Percentiles rank a stretch among this genome's conserved stretches.
Conservation (phyloP, 345 rosid genomes). For the Psidium guajava region DNA sequence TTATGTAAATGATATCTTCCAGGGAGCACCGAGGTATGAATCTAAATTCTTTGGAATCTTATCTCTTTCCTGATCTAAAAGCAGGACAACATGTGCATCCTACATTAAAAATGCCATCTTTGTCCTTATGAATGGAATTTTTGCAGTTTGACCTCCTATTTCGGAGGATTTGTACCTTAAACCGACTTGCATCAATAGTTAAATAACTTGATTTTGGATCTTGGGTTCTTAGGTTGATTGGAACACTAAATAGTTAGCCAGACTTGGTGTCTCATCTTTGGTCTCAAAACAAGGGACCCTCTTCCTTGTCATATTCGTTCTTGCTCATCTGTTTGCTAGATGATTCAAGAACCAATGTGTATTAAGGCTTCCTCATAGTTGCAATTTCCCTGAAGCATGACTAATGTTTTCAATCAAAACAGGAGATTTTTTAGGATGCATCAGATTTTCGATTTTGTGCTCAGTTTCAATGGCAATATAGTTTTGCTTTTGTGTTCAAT, state of each 20-base stretch:
- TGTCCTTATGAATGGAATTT: not conserved
- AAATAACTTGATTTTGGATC: not conserved
- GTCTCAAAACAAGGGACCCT: not conserved
- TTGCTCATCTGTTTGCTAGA: not conserved
- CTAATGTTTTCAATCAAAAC: not conserved
- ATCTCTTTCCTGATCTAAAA: not conserved
- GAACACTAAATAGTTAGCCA: not conserved
- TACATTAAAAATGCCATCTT: not conserved
- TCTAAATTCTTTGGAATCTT: not conserved
- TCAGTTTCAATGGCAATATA: not conserved
- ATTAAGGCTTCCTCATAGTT: not conserved
- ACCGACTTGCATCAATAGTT: not conserved
- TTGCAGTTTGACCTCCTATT: not conserved
- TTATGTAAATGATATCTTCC: not conserved
- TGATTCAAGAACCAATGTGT: not conserved
- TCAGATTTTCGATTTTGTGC: not conserved
- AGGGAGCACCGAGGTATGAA: not conserved
- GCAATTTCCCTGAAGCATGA: not conserved
- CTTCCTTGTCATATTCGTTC: not conserved
- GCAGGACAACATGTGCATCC: rapidly evolving
- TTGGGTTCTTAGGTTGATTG: not conserved
- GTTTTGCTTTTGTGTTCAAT: not conserved
- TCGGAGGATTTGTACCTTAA: not conserved
- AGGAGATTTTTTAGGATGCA: not conserved
- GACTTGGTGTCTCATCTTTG: not conserved